A percentile compares a stretch with the other conserved stretches of the same genome.
Evolutionary conservation across 352 stramenopile genomes (phyloP).

Genomic region (Thalassiosira delicatula): DNA sequence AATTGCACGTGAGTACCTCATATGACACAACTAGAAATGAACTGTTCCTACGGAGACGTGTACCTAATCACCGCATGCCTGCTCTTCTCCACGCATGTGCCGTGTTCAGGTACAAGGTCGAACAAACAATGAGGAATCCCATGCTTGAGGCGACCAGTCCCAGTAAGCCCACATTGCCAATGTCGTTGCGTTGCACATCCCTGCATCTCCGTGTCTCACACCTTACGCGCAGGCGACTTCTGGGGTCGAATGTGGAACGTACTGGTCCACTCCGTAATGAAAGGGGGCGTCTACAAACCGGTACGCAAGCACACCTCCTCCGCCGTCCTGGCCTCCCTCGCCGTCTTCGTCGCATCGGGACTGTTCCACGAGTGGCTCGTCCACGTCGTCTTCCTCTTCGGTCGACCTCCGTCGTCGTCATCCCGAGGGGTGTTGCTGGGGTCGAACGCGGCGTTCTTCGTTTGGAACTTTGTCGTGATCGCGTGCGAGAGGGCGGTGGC

Average conservation of each 20-base stretch:
- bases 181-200: too few relatives aligned
- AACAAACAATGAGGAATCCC: too few relatives aligned
- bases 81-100: too few relatives aligned
- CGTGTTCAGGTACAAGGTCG: too few relatives aligned
- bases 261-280: conserved; percentile 12
- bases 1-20: conserved; percentile 34
- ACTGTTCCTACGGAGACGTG: too few relatives aligned
- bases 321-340: not conserved
- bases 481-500: conserved; percentile 50
- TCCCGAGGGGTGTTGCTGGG: conserved; percentile 40
- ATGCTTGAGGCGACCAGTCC: too few relatives aligned
- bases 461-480: conserved; percentile 77
- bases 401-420: not conserved
- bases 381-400: too few relatives aligned
- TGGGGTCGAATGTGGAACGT: conserved; percentile 24
- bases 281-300: not conserved
- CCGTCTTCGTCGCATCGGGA: not conserved
- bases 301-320: not conserved
- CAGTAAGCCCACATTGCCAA: too few relatives aligned
- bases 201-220: too few relatives aligned
- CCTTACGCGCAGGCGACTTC: too few relatives aligned
- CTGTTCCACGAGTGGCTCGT: not conserved
- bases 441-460: conserved; percentile 70
- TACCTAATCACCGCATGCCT: too few relatives aligned
- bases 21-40: too few relatives aligned